Base-by-base conservation (phyloP, 106 monocot species). In the Triglochin maritima region DNA sequence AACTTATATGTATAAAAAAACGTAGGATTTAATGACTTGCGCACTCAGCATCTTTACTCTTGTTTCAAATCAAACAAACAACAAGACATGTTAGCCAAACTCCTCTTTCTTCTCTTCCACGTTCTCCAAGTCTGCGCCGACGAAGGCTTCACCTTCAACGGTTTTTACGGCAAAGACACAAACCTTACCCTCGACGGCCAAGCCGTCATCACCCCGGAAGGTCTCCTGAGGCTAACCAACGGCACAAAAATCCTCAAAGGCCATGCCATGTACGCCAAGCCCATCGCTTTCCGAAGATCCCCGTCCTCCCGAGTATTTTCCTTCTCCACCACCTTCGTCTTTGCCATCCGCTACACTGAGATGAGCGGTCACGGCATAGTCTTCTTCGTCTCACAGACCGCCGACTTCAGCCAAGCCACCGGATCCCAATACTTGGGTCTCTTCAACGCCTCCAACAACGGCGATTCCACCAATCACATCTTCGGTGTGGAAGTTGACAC, bases 391-490 rank as follows among this genome's bases (percentile, higher is more conserved):
- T 55, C 75, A 14, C 69, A 50, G 9, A 44, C 60, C 45, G 61
- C 2, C 7, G n/a, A 60, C 4, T 17, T 69, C 54, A 3, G 1
- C 4, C 4, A 42, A 17, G 60, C 54, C 5, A 47, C 7, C 5
- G 59, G 50, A 51, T 53, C 45, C 62, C 75, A 62, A 5, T 76
- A 52, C 66, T 56, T 75, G 14, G 75, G 75, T 45, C 67, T 75
- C 50, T 60, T 75, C 45, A 76, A 44, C 47, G 0, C 4, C 3
- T 17, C 48, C 13, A 57, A 58, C 57, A 57, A 65, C 47, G 73
- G 57, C 16, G 49, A 58, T 16, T 2, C 73, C 2, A 3, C 54
- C 5, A 74, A 65, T 47, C 56, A 49, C 56, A 43, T 74, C 0
- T 16, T 12, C 12, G 50, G 9, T 41, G 48, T 64, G 3, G 65